A percentile compares a stretch with the other conserved stretches of the same genome.
Conservation (phyloP, 768 basidiomycete genomes). For the Hortiboletus campestris region DNA sequence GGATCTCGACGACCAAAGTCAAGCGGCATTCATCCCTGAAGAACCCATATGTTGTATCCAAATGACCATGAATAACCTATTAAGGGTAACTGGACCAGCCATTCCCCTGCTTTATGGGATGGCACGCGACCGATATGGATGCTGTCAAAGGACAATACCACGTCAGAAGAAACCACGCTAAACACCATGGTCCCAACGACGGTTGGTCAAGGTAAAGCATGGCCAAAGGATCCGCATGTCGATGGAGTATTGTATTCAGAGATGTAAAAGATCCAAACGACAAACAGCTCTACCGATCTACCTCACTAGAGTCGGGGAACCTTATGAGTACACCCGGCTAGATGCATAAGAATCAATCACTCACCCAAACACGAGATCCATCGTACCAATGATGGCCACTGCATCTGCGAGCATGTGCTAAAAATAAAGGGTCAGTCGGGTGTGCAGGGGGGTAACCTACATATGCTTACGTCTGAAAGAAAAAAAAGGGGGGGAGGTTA, state of each 20-base stretch:
- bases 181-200: too few relatives aligned
- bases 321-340: neutral
- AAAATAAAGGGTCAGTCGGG: constrained; percentile 32
- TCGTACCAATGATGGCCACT: constrained; percentile 96
- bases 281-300: constrained; percentile 29
- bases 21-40: too few relatives aligned
- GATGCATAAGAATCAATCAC: constrained; percentile 29
- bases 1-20: too few relatives aligned
- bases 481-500: constrained; percentile 7
- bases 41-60: too few relatives aligned
- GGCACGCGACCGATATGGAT: too few relatives aligned
- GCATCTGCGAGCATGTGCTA: constrained; percentile 92
- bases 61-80: too few relatives aligned
- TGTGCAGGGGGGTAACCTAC: neutral
- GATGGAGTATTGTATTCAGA: constrained; percentile 8
- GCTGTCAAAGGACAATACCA: too few relatives aligned
- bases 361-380: constrained; percentile 97
- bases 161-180: too few relatives aligned
- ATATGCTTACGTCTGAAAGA: constrained; percentile 37
- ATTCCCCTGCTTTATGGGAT: too few relatives aligned
- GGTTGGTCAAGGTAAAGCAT: neutral
- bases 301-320: constrained; percentile 19
- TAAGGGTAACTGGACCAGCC: too few relatives aligned
- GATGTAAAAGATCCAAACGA: neutral
- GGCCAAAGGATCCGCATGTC: neutral